Conservation (phyloP, 805 yeast genomes). For the Cyberlindnera sargentensis region DNA sequence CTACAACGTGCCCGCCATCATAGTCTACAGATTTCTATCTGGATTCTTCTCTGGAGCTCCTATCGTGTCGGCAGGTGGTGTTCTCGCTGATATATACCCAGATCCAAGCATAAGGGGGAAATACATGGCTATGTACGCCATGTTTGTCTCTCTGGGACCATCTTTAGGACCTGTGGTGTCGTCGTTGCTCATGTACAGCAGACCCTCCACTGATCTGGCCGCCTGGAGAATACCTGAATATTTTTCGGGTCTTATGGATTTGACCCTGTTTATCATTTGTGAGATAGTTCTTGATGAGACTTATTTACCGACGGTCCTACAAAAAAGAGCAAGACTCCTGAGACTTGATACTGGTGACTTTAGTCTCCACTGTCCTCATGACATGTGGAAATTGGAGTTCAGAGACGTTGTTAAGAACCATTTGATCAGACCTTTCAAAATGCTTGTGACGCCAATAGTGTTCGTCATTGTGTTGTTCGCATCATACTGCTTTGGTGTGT, state of each 20-base stretch:
- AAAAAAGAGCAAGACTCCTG: constrained; percentile 8
- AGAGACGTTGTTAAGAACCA: constrained; percentile 11
- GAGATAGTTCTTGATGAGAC: constrained; percentile 27
- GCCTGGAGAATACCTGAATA: constrained; percentile 56
- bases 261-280: constrained; percentile 27
- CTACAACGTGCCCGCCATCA: constrained; percentile 40
- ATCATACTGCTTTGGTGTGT: constrained; percentile 42
- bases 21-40: constrained; percentile 48
- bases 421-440: constrained; percentile 14
- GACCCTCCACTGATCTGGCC: constrained; percentile 28
- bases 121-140: constrained; percentile 44
- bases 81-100: constrained; percentile 42
- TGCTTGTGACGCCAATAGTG: constrained; percentile 26
- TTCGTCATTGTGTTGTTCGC: constrained; percentile 39
- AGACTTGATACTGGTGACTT: constrained; percentile 7
- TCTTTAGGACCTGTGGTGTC: constrained; percentile 42
- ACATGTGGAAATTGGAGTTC: constrained; percentile 12
- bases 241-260: constrained; percentile 37
- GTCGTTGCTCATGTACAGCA: constrained; percentile 36
- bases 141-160: constrained; percentile 38
- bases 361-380: constrained; percentile 12
- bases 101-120: constrained; percentile 42
- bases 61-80: constrained; percentile 51
- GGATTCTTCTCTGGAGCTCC: constrained; percentile 59
- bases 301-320: constrained; percentile 8